Conservation (phyloP, 2,329 filamentous ascomycete species). For the Curvularia hawaiiensis region DNA sequence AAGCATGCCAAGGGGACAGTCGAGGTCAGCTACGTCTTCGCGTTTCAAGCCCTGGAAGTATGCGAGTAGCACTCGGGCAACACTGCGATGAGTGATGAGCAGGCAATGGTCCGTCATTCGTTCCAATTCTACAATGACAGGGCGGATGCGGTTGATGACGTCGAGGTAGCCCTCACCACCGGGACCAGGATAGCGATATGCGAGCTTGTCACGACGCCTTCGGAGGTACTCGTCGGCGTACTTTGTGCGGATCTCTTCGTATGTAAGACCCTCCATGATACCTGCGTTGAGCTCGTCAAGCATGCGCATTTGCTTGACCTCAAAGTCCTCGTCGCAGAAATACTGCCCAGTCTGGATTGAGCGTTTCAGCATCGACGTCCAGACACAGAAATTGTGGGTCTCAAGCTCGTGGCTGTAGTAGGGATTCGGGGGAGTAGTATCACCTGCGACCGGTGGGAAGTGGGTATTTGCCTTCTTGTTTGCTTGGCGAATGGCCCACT, state of each 20-base stretch:
- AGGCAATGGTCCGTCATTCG: slow-evolving; percentile 95
- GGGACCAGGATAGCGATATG: slow-evolving; percentile 94
- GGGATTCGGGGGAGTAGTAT: slow-evolving; percentile 93
- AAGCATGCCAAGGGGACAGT: slow-evolving; percentile 90
- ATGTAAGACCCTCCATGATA: slow-evolving; percentile 92
- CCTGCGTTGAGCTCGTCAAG: slow-evolving; percentile 95
- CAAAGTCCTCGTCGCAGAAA: slow-evolving; percentile 92
- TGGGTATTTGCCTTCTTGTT: slow-evolving; percentile 76
- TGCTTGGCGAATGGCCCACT: slow-evolving; percentile 83
- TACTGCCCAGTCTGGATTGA: slow-evolving; percentile 86
- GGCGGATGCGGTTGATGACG: slow-evolving; percentile 91
- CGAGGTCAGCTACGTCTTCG: slow-evolving; percentile 90
- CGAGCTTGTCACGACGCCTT: slow-evolving; percentile 84
- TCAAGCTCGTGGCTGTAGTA: slow-evolving; percentile 62
- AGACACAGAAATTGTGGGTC: slow-evolving; percentile 94
- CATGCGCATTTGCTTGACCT: slow-evolving; percentile 98
- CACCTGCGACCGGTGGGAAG: slow-evolving; percentile 89
- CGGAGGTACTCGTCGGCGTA: slow-evolving; percentile 81
- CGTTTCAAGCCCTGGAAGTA: slow-evolving; percentile 95
- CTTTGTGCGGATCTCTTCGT: slow-evolving; percentile 81
- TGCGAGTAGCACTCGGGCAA: slow-evolving; percentile 89
- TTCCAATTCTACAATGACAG: slow-evolving; percentile 96
- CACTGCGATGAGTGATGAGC: slow-evolving; percentile 89
- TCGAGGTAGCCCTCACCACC: slow-evolving; percentile 97
- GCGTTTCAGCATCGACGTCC: slow-evolving; percentile 95